Base-by-base conservation (phyloP, 352 stramenopile genomes). In the Phytophthora pluvialis region DNA sequence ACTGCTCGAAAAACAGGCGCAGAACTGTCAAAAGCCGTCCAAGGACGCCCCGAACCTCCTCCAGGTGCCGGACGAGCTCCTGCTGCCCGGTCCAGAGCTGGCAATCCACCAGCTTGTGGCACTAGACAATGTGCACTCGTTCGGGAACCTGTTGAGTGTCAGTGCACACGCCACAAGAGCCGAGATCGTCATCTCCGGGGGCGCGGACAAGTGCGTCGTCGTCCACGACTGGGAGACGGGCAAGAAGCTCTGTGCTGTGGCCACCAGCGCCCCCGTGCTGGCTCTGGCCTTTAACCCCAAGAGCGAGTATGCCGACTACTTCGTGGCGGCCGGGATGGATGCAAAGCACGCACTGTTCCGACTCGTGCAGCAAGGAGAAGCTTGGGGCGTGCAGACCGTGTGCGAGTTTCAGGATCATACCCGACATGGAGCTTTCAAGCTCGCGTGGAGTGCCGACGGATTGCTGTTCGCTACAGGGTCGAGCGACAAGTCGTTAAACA, bases 301-400 rank as follows among this genome's bases (percentile, higher is more conserved):
- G 0, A 39, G 40, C 6, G 54, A 69, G 10, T 72, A 58, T 13
- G 77, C 71, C 5, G 70, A 83, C 47, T 87, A 80, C 54, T 88
- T 94, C 55, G 60, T 90, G 13, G 85, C 78, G 25, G 72, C 67
- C 18, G 81, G 80, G 51, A 95, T 95, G 87, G 87, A 95, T 42
- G 81, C 78, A 29, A 81, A 77, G 32, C 81, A 92, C 50, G 78
- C 62, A 2, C 49, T 95, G 13, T 84, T 88, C 48, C 71, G 63
- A 36, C 67, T 95, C 3, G 57, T 70, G 28, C 35, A 59, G 12
- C 54, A 72, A 21, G 49, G 9, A 7, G 64, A 83, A 6, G 64
- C 64, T 25, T 89, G 75, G 77, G 38, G 33, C 11, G 70, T 95
- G 6, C 49, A 77, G 15, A 70, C 63, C 35, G 53, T 92, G 39